Base-by-base conservation (phyloP, 371 early-diverging fungal species). In the Apophysomyces elegans region DNA sequence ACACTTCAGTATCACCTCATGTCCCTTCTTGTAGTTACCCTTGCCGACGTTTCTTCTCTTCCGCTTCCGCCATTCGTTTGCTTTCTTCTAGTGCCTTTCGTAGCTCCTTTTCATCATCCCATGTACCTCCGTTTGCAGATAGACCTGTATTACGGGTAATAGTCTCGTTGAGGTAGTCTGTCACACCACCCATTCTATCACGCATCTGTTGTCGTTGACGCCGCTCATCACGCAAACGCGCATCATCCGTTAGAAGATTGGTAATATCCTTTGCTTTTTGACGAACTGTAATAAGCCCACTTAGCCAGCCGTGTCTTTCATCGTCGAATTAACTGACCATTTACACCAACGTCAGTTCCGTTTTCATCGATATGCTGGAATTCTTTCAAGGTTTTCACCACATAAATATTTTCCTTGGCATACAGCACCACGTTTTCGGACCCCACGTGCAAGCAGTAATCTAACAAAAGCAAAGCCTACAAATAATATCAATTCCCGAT, bases 361-460 rank as follows among this genome's bases (percentile, higher is more conserved):
- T 88, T 85, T 26, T 96, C 97, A 74, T 96, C 96, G n/a, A 94
- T 80, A 74, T 90, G 91, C 73, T 96, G 95, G 73, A 96, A 98
- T 78, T 97, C 97, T 61, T 90, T 91, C 58, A 97, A 78, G 0
- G 98, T 97, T 74, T 95, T 96, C 66, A 98, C 91, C 38, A 95
- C 86, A 66, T 93, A 94, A 11, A 94, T 63, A 70, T 97, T 96
- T 66, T 94, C 89, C 56, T 91, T 88, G 12, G 93, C 90, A 69
- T 97, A 95, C 41, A 80, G 68, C 38, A 96, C 89, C 32, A 96
- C 94, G 59, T 87, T 83, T 63, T 95, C 95, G 32, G 96, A 93
- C 16, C 98, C 98, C 65, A 73, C 70, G 58, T 88, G 81, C 44
- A 94, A 70, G 58, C 91, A 84, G 69, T 86, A 95, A 70, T 92